A percentile compares a stretch with the other conserved stretches of the same genome.
phyloP scores from a whole-genome alignment of 129 eudicot species.

The Chrysanthemum makinoi region DNA sequence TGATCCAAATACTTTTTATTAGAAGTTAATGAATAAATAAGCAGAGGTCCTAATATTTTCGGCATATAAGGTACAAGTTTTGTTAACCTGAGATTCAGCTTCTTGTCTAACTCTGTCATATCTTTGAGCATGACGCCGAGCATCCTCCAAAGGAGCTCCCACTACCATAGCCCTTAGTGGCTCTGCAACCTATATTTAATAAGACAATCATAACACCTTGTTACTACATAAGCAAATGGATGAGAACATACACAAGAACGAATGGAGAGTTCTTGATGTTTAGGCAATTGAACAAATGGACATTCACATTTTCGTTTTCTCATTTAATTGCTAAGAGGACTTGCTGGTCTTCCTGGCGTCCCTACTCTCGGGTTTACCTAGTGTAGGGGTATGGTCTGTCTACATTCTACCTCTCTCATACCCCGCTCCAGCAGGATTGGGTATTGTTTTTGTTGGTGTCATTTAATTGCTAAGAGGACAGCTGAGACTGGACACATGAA shows the following conservation, averaged over 20 bases:
- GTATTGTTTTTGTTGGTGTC: background rate
- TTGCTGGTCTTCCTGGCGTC: too few relatives aligned
- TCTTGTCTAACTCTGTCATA: constrained; percentile 89
- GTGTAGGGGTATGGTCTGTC: too few relatives aligned
- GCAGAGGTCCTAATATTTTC: background rate
- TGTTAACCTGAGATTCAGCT: constrained; percentile 87
- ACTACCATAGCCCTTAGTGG: constrained; percentile 85
- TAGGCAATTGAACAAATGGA: background rate
- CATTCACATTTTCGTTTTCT: background rate
- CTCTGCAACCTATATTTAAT: constrained; percentile 66
- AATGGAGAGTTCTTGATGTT: background rate
- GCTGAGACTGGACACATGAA: background rate
- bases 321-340: too few relatives aligned
- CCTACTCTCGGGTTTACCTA: too few relatives aligned
- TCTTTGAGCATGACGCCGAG: constrained; percentile 92
- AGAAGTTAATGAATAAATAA: too few relatives aligned
- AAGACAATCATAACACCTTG: constrained; percentile 12
- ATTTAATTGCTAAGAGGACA: background rate
- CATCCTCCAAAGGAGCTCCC: constrained; percentile 94
- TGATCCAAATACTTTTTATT: background rate
- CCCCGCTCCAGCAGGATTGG: too few relatives aligned
- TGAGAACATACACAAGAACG: background rate
- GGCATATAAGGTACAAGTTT: constrained; percentile 8
- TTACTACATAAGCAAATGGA: background rate
- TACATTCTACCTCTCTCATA: too few relatives aligned